Evolutionary conservation across 495 filamentous ascomycete genomes (phyloP), one percentile per base, ranked within the genome.

Genomic region (Penicillium salamii): DNA sequence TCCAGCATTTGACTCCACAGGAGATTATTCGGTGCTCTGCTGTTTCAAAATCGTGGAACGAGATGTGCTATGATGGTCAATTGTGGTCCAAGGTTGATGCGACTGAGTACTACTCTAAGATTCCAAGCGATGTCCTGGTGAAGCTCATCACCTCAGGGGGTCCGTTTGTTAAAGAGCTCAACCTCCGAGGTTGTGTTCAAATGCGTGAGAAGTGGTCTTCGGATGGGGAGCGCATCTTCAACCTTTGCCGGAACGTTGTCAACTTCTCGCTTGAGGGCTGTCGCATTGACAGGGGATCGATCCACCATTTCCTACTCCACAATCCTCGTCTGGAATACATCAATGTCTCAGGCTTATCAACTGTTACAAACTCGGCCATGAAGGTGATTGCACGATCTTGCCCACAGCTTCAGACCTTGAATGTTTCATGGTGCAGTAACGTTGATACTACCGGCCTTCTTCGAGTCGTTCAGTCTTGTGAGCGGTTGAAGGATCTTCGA

Each of bases 11-110:
- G 21, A 78, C 71, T 21, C 91, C 92, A 9, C 89, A 82, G 57
- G 86, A 97, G 62, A 81, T 98, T 39, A 81, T 97, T 8, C 83
- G 88, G 44, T 82, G 80, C 39, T 95, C 93, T 5, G 68, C 78
- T 12, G 87, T 95, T n/a, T 90, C 83, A 58, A 90, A 82, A 58
- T 63, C 77, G 13, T 97, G 93, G 78, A 75, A 96, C 65, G 71
- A 78, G 26, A 86, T 90, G 75, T 97, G 92, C 70, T 96, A 90
- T 54, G 93, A 98, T 65, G 93, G 93, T 7, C 93, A 98, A 67
- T 71, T 98, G 14, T 98, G 93, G 93, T 80, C 79, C 0, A 79
- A 77, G 38, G 77, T 97, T 34, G 90, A 97, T 61, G 86, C 90
- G 0, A 82, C 91, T 0, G 83, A 86, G 24, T 97, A 90, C 65